Conservation (phyloP, 805 yeast species). For the Candida chilensis region DNA sequence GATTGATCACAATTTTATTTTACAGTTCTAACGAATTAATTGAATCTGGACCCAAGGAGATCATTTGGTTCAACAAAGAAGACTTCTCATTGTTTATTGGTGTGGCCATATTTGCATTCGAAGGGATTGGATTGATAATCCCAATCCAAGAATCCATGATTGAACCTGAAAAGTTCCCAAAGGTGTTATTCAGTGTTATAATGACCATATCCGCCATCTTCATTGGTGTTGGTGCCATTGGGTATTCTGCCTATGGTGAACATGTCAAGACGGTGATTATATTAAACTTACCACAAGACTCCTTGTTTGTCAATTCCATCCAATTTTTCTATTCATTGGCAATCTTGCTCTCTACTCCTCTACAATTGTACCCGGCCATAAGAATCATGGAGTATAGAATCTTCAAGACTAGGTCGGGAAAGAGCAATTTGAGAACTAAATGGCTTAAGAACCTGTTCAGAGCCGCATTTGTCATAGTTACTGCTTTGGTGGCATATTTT, state of each 20-base stretch:
- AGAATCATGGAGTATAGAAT: conserved; percentile 59
- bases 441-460: conserved; percentile 63
- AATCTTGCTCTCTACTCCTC: conserved; percentile 70
- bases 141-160: conserved; percentile 81
- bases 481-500: conserved; percentile 50
- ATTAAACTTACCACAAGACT: conserved; percentile 61
- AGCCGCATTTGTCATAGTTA: conserved; percentile 39
- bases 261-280: conserved; percentile 59
- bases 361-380: conserved; percentile 74
- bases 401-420: conserved; percentile 50
- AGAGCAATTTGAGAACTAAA: conserved; percentile 38
- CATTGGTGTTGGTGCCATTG: conserved; percentile 55
- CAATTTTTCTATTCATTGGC: conserved; percentile 71
- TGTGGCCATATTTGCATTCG: conserved; percentile 82
- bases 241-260: conserved; percentile 64
- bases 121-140: conserved; percentile 75
- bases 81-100: conserved; percentile 71
- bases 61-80: conserved; percentile 42
- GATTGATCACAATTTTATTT: conserved; percentile 55
- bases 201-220: conserved; percentile 54
- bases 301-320: conserved; percentile 50
- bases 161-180: conserved; percentile 64
- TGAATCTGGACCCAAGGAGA: conserved; percentile 37
- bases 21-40: conserved; percentile 40
- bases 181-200: conserved; percentile 53